Evolutionary conservation across 805 yeast genomes (phyloP).

Genomic region (Geotrichum ghanense): DNA sequence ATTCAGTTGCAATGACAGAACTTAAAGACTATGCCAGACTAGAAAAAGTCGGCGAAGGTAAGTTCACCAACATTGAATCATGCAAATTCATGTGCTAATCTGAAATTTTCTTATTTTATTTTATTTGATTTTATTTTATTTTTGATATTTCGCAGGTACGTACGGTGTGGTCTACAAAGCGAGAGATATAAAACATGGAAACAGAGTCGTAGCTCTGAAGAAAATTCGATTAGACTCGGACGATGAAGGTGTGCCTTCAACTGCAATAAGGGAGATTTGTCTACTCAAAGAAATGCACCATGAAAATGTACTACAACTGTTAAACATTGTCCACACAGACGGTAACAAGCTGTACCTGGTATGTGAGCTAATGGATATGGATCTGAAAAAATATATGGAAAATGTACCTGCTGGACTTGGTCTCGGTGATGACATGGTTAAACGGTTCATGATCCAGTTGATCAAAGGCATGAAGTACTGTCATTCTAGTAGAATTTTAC

Average conservation of each 20-base stretch:
- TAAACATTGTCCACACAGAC: constrained; percentile 92
- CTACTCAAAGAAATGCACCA: constrained; percentile 86
- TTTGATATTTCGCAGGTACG: constrained; percentile 48
- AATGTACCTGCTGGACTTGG: constrained; percentile 85
- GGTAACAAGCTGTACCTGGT: constrained; percentile 86
- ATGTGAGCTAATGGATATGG: constrained; percentile 87
- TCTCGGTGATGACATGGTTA: constrained; percentile 80
- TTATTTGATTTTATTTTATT: no score
- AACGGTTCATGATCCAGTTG: constrained; percentile 84
- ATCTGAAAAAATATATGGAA: constrained; percentile 95
- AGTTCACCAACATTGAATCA: constrained; percentile 15
- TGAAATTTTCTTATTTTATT: neutral
- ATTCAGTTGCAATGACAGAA: constrained; percentile 55
- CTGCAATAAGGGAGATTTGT: constrained; percentile 95
- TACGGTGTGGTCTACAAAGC: constrained; percentile 98
- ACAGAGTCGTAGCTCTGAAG: constrained; percentile 90
- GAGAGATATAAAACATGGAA: constrained; percentile 74
- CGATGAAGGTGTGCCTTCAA: constrained; percentile 97
- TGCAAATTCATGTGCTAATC: neutral
- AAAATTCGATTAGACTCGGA: constrained; percentile 93
- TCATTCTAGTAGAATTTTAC: constrained; percentile 88
- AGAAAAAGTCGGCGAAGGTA: constrained; percentile 95
- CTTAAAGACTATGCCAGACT: constrained; percentile 84
- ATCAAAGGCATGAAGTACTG: constrained; percentile 87
- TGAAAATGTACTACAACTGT: constrained; percentile 82